A percentile compares a stretch with the other conserved stretches of the same genome.
These are phyloP conservation scores for Aplosporella prunicola DNA, from an alignment of 2,329 filamentous ascomycete species.

Conservation along the genomic window DNA sequence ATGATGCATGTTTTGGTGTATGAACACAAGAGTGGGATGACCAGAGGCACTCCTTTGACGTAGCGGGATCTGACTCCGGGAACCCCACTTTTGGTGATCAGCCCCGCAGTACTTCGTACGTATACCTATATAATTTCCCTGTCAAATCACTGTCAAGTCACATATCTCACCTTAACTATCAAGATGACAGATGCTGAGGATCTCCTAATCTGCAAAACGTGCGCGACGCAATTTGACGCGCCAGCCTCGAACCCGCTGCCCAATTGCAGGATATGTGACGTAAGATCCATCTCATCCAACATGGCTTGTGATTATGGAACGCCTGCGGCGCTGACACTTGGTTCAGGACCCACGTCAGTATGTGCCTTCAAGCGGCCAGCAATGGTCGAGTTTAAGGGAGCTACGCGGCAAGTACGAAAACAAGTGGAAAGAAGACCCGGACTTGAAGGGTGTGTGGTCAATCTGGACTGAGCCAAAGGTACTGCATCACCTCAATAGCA, in stretches of 20 bases:
- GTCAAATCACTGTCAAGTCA: not conserved
- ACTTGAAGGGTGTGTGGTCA: conserved; percentile 37
- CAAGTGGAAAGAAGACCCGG: conserved; percentile 39
- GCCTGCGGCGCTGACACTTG: not conserved
- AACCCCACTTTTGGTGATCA: conserved; percentile 6
- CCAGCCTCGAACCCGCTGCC: conserved; percentile 39
- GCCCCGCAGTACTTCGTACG: conserved; percentile 2
- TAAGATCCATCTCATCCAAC: conserved; percentile 37
- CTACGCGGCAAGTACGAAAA: conserved; percentile 43
- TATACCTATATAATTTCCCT: no score
- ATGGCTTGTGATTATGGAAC: not conserved
- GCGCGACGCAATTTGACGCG: conserved; percentile 59
- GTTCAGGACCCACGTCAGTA: conserved; percentile 54
- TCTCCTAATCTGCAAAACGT: conserved; percentile 55
- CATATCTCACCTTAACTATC: no score
- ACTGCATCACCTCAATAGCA: conserved; percentile 19
- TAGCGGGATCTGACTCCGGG: no score
- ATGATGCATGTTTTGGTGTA: no score
- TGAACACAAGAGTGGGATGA: no score
- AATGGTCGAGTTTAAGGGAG: conserved; percentile 51
- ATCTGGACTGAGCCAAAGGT: conserved; percentile 37
- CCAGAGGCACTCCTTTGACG: no score
- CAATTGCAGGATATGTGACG: conserved; percentile 63
- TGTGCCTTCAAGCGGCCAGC: conserved; percentile 54
- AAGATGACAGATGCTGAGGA: conserved; percentile 15